Conservation (phyloP, 345 rosid species). For the Brassica rapa region DNA sequence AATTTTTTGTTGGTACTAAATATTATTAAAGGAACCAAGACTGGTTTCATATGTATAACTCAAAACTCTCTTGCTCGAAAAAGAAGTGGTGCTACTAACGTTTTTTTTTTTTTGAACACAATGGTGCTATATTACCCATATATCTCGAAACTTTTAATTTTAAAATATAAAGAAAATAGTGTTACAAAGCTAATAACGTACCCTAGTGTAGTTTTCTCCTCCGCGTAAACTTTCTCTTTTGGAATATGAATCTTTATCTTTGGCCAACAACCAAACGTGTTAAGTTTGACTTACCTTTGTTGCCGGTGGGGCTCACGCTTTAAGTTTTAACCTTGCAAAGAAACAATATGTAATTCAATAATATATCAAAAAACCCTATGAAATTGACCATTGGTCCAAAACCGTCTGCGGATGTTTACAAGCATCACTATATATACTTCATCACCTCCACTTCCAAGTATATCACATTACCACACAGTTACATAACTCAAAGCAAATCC, state of each 20-base stretch:
- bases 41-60: not conserved
- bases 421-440: conserved; percentile 20
- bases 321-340: not conserved
- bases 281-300: not conserved
- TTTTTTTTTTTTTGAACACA: too few relatives aligned
- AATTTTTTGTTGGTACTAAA: too few relatives aligned
- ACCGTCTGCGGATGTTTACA: not conserved
- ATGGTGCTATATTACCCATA: not conserved
- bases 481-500: not conserved
- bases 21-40: too few relatives aligned
- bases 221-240: conserved; percentile 1
- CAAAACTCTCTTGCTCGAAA: not conserved
- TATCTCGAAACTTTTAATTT: not conserved
- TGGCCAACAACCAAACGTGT: conserved; percentile 3
- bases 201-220: not conserved
- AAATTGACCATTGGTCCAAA: conserved; percentile 25
- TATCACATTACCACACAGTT: not conserved
- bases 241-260: not conserved
- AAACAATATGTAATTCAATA: not conserved
- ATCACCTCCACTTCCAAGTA: conserved; percentile 3
- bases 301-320: not conserved
- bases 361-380: not conserved
- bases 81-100: not conserved
- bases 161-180: not conserved
- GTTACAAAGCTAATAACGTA: not conserved